Conservation (phyloP, 2,329 filamentous ascomycete genomes). For the Ceratocystis smalleyi region DNA sequence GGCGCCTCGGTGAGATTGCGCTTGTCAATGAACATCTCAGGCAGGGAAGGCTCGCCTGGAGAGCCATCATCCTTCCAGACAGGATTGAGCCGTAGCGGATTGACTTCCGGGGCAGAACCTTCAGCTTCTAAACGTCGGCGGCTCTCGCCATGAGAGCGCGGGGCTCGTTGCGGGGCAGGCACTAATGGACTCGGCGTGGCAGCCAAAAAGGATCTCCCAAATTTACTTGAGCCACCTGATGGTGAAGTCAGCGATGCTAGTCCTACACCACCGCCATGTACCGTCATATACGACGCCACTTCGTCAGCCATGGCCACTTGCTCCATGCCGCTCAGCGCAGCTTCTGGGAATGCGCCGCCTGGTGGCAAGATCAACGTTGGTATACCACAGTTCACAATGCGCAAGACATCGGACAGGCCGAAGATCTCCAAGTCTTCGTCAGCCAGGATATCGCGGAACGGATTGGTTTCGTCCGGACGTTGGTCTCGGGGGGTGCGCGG, state of each 20-base stretch:
- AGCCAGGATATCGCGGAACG: slow-evolving; percentile 12
- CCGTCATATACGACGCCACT: slow-evolving; percentile 15
- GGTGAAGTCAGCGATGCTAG: neutral
- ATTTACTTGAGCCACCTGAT: neutral
- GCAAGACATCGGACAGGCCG: slow-evolving; percentile 2
- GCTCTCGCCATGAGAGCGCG: slow-evolving; percentile 1
- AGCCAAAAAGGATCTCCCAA: neutral
- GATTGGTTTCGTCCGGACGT: slow-evolving; percentile 1
- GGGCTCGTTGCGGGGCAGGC: slow-evolving; percentile 2
- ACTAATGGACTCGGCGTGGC: neutral
- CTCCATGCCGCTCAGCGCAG: neutral
- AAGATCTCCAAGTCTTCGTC: slow-evolving; percentile 15
- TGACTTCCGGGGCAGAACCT: neutral
- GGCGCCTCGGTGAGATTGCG: slow-evolving; percentile 1
- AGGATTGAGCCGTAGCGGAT: slow-evolving; percentile 12
- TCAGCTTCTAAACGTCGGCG: neutral
- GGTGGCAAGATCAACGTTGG: slow-evolving; percentile 9
- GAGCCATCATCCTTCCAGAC: slow-evolving; percentile 14
- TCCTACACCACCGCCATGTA: neutral
- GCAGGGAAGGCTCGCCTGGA: neutral
- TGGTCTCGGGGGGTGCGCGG: neutral
- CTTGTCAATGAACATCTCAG: neutral
- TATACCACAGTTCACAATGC: slow-evolving; percentile 6
- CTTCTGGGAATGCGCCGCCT: slow-evolving; percentile 5
- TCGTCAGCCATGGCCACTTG: slow-evolving; percentile 10